Percentiles rank a stretch among this genome's conserved stretches.
These are phyloP conservation scores for Gossypium schwendimanii DNA, from an alignment of 441 rosid species.

Conservation along the genomic window DNA sequence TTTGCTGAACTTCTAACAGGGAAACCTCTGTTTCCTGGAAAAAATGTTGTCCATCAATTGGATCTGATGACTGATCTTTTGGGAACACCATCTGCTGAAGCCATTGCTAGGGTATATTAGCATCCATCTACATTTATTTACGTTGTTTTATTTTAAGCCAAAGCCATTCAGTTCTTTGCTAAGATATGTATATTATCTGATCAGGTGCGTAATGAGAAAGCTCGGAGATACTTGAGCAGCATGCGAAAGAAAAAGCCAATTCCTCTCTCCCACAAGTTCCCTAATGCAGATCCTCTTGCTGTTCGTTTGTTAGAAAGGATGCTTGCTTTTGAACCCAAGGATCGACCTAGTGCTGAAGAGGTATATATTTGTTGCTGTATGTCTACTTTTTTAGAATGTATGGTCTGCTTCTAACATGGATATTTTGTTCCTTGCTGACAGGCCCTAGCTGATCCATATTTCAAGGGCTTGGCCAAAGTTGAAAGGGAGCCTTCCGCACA, in stretches of 20 bases:
- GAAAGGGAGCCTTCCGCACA: conserved; percentile 98
- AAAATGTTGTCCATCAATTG: conserved; percentile 89
- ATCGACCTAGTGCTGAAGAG: conserved; percentile 93
- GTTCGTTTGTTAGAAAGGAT: conserved; percentile 79
- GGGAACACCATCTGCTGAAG: conserved; percentile 90
- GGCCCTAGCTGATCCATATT: conserved; percentile 97
- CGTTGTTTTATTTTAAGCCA: background rate
- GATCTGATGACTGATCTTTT: conserved; percentile 87
- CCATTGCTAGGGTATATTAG: conserved; percentile 69
- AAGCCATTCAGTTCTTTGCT: conserved; percentile 9
- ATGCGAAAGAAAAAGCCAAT: conserved; percentile 84
- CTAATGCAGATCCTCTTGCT: conserved; percentile 84
- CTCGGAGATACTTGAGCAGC: conserved; percentile 85
- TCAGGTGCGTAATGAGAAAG: conserved; percentile 95
- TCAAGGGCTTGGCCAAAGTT: conserved; percentile 84
- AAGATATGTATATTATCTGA: conserved; percentile 14
- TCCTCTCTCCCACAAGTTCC: conserved; percentile 81
- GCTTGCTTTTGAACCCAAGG: conserved; percentile 93
- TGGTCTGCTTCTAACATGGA: conserved; percentile 9
- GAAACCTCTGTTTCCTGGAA: conserved; percentile 92
- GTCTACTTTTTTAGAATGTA: conserved; percentile 13
- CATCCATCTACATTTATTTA: background rate
- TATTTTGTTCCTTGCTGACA: conserved; percentile 22
- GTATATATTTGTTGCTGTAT: conserved; percentile 25
- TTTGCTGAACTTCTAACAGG: conserved; percentile 91